These are phyloP conservation scores for Kalmusia sp. DNA, from an alignment of 2,329 filamentous ascomycete genomes.

Conservation along the genomic window DNA sequence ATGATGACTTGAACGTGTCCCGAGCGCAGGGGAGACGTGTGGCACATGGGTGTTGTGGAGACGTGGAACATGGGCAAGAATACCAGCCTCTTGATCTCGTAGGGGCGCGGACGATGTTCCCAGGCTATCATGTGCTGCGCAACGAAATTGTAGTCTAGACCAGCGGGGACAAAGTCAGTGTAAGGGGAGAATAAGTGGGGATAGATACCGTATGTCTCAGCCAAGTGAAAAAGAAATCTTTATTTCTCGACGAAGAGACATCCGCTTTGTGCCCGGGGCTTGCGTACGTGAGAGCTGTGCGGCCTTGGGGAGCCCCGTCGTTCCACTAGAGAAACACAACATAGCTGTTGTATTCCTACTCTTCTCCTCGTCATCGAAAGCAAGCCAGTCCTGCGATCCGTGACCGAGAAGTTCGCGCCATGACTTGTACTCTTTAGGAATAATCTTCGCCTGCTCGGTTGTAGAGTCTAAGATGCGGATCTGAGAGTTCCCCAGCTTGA, in stretches of 20 bases:
- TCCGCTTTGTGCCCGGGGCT: no score
- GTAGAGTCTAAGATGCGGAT: slow-evolving; percentile 27
- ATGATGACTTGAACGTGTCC: slow-evolving; percentile 26
- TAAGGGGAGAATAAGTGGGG: no score
- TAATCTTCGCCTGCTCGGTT: neutral
- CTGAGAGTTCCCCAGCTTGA: slow-evolving; percentile 13
- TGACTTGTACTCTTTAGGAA: slow-evolving; percentile 41
- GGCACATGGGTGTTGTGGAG: slow-evolving; percentile 17
- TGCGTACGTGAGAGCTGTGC: slow-evolving; percentile 18
- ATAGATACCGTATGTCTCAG: no score
- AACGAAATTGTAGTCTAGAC: slow-evolving; percentile 34
- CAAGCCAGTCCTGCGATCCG: slow-evolving; percentile 23
- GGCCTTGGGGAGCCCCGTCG: slow-evolving; percentile 35
- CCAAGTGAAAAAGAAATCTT: no score
- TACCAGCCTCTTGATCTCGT: slow-evolving; percentile 30
- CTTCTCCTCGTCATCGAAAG: neutral
- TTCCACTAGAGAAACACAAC: slow-evolving; percentile 30
- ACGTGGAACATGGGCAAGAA: slow-evolving; percentile 60
- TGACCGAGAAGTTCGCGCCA: slow-evolving; percentile 21
- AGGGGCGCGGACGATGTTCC: slow-evolving; percentile 47
- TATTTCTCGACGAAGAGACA: no score
- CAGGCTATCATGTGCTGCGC: slow-evolving; percentile 62
- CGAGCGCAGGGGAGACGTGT: slow-evolving; percentile 17
- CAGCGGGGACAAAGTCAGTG: no score
- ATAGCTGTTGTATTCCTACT: slow-evolving; percentile 22